A percentile compares a stretch with the other conserved stretches of the same genome.
Evolutionary conservation across 192 early-diverging fungal genomes (phyloP).

Genomic region (Polychytrium aggregatum): DNA sequence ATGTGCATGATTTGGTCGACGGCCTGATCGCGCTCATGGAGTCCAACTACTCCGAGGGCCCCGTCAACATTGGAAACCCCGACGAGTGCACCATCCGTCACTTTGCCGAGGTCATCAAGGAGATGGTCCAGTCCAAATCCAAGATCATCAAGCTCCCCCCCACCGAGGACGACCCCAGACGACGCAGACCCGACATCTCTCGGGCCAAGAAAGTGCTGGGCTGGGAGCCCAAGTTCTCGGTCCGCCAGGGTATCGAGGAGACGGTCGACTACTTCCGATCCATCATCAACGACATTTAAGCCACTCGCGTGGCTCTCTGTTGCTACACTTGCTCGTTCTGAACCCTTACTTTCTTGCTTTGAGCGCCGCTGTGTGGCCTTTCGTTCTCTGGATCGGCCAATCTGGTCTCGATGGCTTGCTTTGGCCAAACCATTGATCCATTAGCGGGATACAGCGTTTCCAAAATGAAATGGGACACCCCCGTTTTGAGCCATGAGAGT

Average conservation of each 20-base stretch:
- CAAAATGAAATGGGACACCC: no score
- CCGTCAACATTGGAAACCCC: slow-evolving; percentile 74
- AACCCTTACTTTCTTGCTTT: no score
- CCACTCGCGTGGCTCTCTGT: no score
- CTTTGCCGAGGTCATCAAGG: slow-evolving; percentile 65
- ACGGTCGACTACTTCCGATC: slow-evolving; percentile 78
- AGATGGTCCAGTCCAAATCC: slow-evolving; percentile 42
- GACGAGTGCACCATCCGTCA: slow-evolving; percentile 71
- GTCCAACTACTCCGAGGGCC: slow-evolving; percentile 42
- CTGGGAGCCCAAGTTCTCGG: slow-evolving; percentile 67
- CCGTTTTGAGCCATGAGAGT: no score
- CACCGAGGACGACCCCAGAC: slow-evolving; percentile 64
- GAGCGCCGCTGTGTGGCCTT: no score
- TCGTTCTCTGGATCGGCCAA: no score
- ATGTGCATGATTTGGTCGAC: slow-evolving; percentile 74
- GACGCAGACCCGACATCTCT: slow-evolving; percentile 63
- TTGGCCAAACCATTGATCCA: no score
- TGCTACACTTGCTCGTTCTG: no score
- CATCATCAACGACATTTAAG: no score
- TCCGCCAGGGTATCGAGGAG: slow-evolving; percentile 65
- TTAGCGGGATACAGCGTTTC: no score
- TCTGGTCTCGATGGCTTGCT: no score
- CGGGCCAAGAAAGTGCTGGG: slow-evolving; percentile 49
- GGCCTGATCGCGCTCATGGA: slow-evolving; percentile 72
- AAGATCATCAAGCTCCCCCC: slow-evolving; percentile 54